Percentiles rank a stretch among this genome's conserved stretches.
Conservation (phyloP, 1,284 basidiomycete species). For the Heterobasidion parviporum region DNA sequence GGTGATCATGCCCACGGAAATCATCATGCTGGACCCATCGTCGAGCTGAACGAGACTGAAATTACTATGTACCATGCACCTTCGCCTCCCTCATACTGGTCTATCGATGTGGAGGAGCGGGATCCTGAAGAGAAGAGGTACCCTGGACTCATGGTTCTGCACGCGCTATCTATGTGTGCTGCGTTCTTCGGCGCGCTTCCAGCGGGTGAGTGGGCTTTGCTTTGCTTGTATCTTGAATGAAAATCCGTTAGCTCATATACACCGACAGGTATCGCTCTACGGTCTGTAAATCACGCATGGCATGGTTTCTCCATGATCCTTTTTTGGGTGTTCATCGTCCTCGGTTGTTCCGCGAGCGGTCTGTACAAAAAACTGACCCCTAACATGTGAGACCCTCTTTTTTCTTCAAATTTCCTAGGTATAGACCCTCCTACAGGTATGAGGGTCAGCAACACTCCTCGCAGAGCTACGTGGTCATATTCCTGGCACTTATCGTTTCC, state of each 20-base stretch:
- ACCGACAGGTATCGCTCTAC: slow-evolving; percentile 59
- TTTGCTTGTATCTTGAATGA: neutral
- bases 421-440: slow-evolving; percentile 40
- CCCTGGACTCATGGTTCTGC: slow-evolving; percentile 58
- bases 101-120: slow-evolving; percentile 58
- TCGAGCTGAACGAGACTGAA: slow-evolving; percentile 67
- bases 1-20: slow-evolving; percentile 25
- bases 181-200: slow-evolving; percentile 76
- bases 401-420: neutral
- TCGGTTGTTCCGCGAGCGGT: slow-evolving; percentile 57
- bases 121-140: slow-evolving; percentile 38
- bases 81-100: slow-evolving; percentile 73
- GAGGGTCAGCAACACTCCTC: slow-evolving; percentile 53
- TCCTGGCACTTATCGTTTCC: slow-evolving; percentile 49
- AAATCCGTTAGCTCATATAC: slow-evolving; percentile 1
- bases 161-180: slow-evolving; percentile 58
- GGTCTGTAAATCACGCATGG: slow-evolving; percentile 60
- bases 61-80: slow-evolving; percentile 53
- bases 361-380: slow-evolving; percentile 72
- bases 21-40: slow-evolving; percentile 39
- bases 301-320: slow-evolving; percentile 44
- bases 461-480: slow-evolving; percentile 56
- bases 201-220: slow-evolving; percentile 40
- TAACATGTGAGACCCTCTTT: slow-evolving; percentile 51
- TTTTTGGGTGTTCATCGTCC: slow-evolving; percentile 46